Percentiles rank a stretch among this genome's conserved stretches.
These are phyloP conservation scores for Artemisia tridentata DNA, from an alignment of 129 eudicot genomes.

Conservation along the genomic window DNA sequence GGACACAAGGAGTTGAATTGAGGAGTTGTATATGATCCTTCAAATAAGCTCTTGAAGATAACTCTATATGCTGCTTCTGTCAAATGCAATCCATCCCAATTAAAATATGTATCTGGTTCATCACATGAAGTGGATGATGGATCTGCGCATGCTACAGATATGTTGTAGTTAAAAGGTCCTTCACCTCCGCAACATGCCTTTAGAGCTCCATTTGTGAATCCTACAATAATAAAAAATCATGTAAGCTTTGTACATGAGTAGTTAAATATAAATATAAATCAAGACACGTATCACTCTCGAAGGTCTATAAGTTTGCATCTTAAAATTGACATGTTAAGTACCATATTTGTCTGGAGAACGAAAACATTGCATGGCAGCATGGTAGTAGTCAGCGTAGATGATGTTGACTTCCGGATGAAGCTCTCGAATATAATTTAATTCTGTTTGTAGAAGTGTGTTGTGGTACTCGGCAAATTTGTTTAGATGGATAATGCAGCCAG, in stretches of 20 bases:
- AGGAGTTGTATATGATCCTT: slow-evolving; percentile 38
- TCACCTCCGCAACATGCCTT: slow-evolving; percentile 66
- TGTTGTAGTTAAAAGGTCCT: slow-evolving; percentile 47
- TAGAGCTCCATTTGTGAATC: slow-evolving; percentile 44
- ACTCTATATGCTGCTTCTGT: slow-evolving; percentile 49
- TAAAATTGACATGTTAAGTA: neutral
- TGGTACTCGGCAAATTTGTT: slow-evolving; percentile 42
- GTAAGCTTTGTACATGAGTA: neutral
- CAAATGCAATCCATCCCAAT: slow-evolving; percentile 77
- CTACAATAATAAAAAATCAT: slow-evolving; percentile 23
- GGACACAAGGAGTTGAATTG: slow-evolving; percentile 28
- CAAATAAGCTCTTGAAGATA: slow-evolving; percentile 39
- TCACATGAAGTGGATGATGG: slow-evolving; percentile 36
- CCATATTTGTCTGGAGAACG: slow-evolving; percentile 43
- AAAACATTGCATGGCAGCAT: slow-evolving; percentile 41
- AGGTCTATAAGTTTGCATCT: neutral
- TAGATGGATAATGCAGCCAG: slow-evolving; percentile 42
- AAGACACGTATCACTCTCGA: no score
- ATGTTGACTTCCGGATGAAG: slow-evolving; percentile 44
- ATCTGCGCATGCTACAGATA: slow-evolving; percentile 31
- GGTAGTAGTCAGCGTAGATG: slow-evolving; percentile 53
- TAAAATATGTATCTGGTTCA: slow-evolving; percentile 39
- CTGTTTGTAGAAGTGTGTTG: slow-evolving; percentile 35
- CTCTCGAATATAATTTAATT: slow-evolving; percentile 31
- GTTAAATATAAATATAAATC: no score